Base-by-base conservation (phyloP, 1,139 yeast genomes). In the Pichia sp. region DNA sequence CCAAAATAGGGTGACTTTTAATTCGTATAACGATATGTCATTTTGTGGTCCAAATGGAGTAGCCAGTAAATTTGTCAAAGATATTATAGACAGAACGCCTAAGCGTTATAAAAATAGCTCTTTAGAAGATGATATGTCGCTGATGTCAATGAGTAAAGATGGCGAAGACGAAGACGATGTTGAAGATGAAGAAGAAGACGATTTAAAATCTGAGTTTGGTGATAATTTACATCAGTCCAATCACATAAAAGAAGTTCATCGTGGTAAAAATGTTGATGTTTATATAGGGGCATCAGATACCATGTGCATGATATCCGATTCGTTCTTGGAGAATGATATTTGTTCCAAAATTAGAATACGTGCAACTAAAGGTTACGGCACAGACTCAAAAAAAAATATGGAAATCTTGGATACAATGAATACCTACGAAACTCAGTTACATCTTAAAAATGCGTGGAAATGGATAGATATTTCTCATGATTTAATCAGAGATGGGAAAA, bases 391-490 rank as follows among this genome's bases (percentile, higher is more conserved):
- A 41, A 66, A 65, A 37, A 90, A 90, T 50, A 74, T 82, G 36
- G 69, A 71, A 27, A 69, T 86, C 16, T 66, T 87, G 40, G 85
- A 79, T 48, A 66, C 68, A 32, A 58, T 71, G 43, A 73, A 73
- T 33, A 68, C 73, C 5, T 66, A 79, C 31, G 83, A 79, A 51
- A 75, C 78, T 41, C 78, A 78, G 47, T 60, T 75, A 33, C 78
- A 79, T 52, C 67, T 87, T 35, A 69, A 82, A 50, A 81, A 85
- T 54, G 82, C 95, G 0, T 90, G 97, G 97, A 78, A 82, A 56
- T 90, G 97, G 97, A 64, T 90, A 29, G 75, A 79, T 6, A 74
- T 85, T 42, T 88, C 95, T 0, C 72, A 77, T 48, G 77, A 75
- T 42, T 75, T 87, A 1, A 79, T 82, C 23, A 77, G 74, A 32